Base-by-base conservation (phyloP, 1,284 basidiomycete species). In the Hymenochaete sp. region DNA sequence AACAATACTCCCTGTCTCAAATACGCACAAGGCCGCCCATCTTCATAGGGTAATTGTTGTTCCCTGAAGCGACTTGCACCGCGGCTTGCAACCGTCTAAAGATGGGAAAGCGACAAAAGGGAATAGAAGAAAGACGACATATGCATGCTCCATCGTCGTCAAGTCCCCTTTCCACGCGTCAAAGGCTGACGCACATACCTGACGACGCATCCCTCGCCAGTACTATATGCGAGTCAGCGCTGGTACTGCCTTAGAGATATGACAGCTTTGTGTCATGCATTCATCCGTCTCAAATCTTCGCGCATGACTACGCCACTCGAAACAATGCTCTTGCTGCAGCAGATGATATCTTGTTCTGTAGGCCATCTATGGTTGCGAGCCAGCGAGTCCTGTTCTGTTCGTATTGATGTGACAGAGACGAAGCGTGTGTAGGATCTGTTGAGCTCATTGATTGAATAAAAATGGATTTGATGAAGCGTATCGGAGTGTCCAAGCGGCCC, bases 31-130 rank as follows among this genome's bases (percentile, higher is more conserved):
- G 83, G 64, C 98, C 93, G 2, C 91, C 89, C 22, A 98, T 81
- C 61, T 95, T 93, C 80, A 97, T 90, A 1, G 96, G 95, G 59
- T 98, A 97, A 65, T 96, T 98, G 56, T 96, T 97, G 73, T 79
- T 42, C 88, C 88, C 47, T 87, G 78, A 59, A 90, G 92, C 0
- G 88, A 91, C 65, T 92, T 92, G 63, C 90, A 90, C 3, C 88
- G 86, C 13, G 86, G 85, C 52, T 86, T 87, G 35, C 21, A 13
- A 29, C 28, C 1, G 6, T 22, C 26, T 11, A 9, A 16, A 10
- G 28, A 8, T 8, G 9, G n/a, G 8, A 28, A 26, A 8, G n/a
- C n/a, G n/a, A n/a, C n/a, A n/a, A n/a, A n/a, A n/a, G n/a, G n/a
- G n/a, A n/a, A n/a, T n/a, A n/a, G n/a, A n/a, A n/a, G n/a, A n/a